These are phyloP conservation scores for Pyrenophora tritici-repentis DNA, from an alignment of 2,329 filamentous ascomycete species.

Conservation along the genomic window DNA sequence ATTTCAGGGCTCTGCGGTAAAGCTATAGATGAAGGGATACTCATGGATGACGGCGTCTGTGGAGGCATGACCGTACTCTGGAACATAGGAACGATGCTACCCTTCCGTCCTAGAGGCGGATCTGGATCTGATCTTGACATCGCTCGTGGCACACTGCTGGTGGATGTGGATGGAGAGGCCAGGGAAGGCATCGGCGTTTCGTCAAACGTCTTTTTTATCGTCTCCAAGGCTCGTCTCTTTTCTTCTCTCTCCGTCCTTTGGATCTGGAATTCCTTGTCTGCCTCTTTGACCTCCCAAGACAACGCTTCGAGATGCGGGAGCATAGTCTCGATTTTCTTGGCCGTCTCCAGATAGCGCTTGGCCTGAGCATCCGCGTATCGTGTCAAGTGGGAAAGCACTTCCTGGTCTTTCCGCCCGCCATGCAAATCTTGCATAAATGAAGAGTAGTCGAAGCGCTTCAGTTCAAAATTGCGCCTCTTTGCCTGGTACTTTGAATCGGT, in stretches of 20 bases:
- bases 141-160: conserved; percentile 30
- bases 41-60: conserved; percentile 29
- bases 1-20: conserved; percentile 39
- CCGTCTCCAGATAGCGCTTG: conserved; percentile 76
- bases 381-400: conserved; percentile 91
- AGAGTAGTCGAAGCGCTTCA: conserved; percentile 98
- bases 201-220: conserved; percentile 66
- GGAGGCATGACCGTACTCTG: conserved; percentile 43
- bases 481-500: conserved; percentile 96
- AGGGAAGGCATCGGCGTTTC: conserved; percentile 35
- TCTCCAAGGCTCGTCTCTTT: conserved; percentile 87
- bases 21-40: conserved; percentile 27
- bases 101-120: conserved; percentile 34
- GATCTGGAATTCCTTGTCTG: conserved; percentile 96
- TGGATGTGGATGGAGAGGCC: conserved; percentile 29
- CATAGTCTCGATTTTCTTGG: conserved; percentile 85
- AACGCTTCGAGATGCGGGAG: conserved; percentile 89
- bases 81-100: conserved; percentile 41
- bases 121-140: conserved; percentile 31
- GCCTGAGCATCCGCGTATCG: conserved; percentile 93
- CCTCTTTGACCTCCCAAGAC: conserved; percentile 84
- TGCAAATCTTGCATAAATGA: conserved; percentile 99
- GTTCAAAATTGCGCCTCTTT: conserved; percentile 91
- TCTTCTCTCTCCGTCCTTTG: conserved; percentile 94
- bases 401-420: conserved; percentile 96